Evolutionary conservation across 371 early-diverging fungal species (phyloP), one percentile per base, ranked within the genome.

Genomic region (Saksenaea oblongispora): DNA sequence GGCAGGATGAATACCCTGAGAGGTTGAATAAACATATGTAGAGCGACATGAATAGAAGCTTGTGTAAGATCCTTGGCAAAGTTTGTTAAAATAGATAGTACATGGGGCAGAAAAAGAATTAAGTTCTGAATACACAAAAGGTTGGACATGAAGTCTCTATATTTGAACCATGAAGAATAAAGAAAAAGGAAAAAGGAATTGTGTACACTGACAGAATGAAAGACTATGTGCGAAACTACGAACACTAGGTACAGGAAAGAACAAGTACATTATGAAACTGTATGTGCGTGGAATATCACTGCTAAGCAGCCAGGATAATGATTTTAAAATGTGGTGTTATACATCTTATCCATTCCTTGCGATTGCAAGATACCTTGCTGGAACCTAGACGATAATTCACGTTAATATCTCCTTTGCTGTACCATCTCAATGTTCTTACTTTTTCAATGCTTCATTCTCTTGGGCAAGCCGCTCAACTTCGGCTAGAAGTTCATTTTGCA

Each of bases 301-400:
- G 22, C 51, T 47, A 22, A 8, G 51, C 3, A 58, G 56, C 31
- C 24, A 35, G 51, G 27, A 37, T 24, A 7, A 37, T 26, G 24
- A 54, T 31, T 31, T 69, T 55, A 71, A 54, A 74, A 80, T 61
- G 72, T 77, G 22, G 51, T 22, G 22, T 22, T 47, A 64, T 80
- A 80, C 73, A 76, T 78, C 66, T 80, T 80, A 65, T 80, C 81
- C 72, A 80, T 78, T 44, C 78, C 81, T 68, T 80, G 81, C 55
- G 78, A 61, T 58, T 80, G 81, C 31, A 80, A 61, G 28, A 80
- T 70, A 31, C 75, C 70, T 58, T 80, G 81, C 58, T 80, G 81
- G 35, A 80, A 80, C 54, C 81, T 80, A 63, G 4, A 11, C 11
- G n/a, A n/a, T n/a, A 9, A 35, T 54, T 15, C 24, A 39, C 31